Percentiles rank a stretch among this genome's conserved stretches.
Conservation (phyloP, 352 stramenopile genomes). For the Globisporangium paddicum region DNA sequence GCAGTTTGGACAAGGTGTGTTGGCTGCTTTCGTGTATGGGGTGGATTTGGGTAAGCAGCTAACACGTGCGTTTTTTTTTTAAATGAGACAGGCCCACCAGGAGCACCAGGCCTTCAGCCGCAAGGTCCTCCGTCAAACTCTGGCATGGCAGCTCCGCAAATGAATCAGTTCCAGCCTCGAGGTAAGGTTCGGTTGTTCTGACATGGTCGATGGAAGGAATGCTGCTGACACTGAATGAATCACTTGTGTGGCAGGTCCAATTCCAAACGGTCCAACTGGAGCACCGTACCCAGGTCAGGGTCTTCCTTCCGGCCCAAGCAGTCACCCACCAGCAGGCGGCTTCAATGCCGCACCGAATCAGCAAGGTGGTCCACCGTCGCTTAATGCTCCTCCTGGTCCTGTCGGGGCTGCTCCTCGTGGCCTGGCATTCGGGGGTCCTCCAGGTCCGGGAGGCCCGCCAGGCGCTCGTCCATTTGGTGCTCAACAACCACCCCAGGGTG, state of each 20-base stretch:
- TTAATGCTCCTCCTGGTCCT: constrained; percentile 12
- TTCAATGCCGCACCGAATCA: constrained; percentile 11
- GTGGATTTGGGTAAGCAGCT: neutral
- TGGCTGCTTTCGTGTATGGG: neutral
- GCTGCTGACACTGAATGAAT: neutral
- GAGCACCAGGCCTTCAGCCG: constrained; percentile 1
- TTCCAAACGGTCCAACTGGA: constrained; percentile 22
- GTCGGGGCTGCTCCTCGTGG: constrained; percentile 14
- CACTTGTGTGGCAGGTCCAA: neutral
- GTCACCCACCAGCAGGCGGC: constrained; percentile 6
- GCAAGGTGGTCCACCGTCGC: constrained; percentile 7
- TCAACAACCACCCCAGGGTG: constrained; percentile 8
- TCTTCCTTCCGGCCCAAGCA: constrained; percentile 6
- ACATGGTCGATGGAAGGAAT: too few relatives aligned
- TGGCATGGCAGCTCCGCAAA: constrained; percentile 24
- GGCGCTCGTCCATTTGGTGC: constrained; percentile 10
- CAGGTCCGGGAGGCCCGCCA: constrained; percentile 4
- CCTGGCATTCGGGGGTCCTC: constrained; percentile 4
- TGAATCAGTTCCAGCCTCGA: constrained; percentile 38
- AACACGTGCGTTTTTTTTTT: neutral
- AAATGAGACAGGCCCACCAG: constrained; percentile 2
- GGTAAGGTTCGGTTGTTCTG: constrained; percentile 7
- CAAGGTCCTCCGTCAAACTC: constrained; percentile 29
- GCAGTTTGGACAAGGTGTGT: constrained; percentile 18
- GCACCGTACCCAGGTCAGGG: constrained; percentile 20